Base-by-base conservation (phyloP, 805 yeast species). In the Lachancea cidri region DNA sequence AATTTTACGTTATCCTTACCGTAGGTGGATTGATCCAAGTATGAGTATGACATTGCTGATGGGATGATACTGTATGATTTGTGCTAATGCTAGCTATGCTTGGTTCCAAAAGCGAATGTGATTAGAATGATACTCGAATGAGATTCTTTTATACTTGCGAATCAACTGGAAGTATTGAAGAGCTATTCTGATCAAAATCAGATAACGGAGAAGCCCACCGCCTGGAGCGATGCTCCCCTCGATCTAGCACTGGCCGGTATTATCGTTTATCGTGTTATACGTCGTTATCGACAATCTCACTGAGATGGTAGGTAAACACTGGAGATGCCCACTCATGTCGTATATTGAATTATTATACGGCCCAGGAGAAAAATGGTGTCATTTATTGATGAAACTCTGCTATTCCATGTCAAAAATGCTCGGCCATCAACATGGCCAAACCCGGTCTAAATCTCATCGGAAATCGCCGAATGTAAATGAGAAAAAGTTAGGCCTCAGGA, bases 1-100 rank as follows among this genome's bases (percentile, higher is more conserved):
- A 89, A 85, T 63, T 89, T 87, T 61, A 89, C 96, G 67, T 87
- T 86, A 64, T 80, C 95, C 64, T 89, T 89, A 50, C 97, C 97
- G 73, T 89, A 89, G 22, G 85, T 69, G 19, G 94, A 81, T 7
- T 70, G 60, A 30, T 67, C 49, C 38, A 67, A 48, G 41, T 50
- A 49, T 20, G 58, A 54, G 49, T 53, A 53, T 4, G 55, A 18
- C 57, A 53, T 53, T 40, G 8, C 27, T 22, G 27, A 22, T 22
- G 11, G 27, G 11, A 11, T 35, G 20, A 30, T 4, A 3, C n/a
- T 5, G 15, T 4, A 9, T 3, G 16, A 13, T 16, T 39, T 18
- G 7, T 22, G 27, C 11, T 22, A 7, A 22, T 22, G 27, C 27
- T 22, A 7, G 27, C 24, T 24, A 34, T 38, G 38, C 4, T 33